Percentiles rank a stretch among this genome's conserved stretches.
Evolutionary conservation across 768 basidiomycete species (phyloP).

Genomic region (Arthromyces matolae): DNA sequence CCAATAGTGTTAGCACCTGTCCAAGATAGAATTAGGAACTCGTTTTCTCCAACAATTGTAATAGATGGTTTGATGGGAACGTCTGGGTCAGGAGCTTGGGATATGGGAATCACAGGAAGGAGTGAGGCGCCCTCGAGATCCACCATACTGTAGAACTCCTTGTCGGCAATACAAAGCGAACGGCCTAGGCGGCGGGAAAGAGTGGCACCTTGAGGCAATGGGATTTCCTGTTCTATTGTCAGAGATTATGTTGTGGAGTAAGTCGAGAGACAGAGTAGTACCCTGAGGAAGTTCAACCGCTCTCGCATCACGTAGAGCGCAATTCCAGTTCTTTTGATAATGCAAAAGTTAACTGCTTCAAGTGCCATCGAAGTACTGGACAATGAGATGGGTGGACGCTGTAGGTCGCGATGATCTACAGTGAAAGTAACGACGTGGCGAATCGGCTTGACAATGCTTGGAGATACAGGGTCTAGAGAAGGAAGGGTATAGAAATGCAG

Average conservation of each 20-base stretch:
- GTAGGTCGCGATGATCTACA: slow-evolving; percentile 73
- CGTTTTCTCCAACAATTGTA: slow-evolving; percentile 67
- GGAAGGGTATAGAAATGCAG: slow-evolving; percentile 82
- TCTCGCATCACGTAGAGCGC: slow-evolving; percentile 65
- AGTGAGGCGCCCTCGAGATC: slow-evolving; percentile 71
- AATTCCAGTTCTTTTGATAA: slow-evolving; percentile 65
- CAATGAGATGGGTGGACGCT: slow-evolving; percentile 40
- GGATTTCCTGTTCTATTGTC: slow-evolving; percentile 55
- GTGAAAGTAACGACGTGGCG: slow-evolving; percentile 78
- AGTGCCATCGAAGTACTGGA: slow-evolving; percentile 33
- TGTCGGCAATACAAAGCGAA: slow-evolving; percentile 72
- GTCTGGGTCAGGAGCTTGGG: slow-evolving; percentile 52
- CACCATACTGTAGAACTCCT: slow-evolving; percentile 70
- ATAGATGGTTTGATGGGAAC: slow-evolving; percentile 59
- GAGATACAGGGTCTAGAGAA: slow-evolving; percentile 66
- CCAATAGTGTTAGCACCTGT: slow-evolving; percentile 80
- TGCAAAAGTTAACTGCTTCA: slow-evolving; percentile 65
- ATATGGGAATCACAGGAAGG: slow-evolving; percentile 73
- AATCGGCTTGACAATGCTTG: slow-evolving; percentile 64
- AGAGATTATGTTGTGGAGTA: background rate
- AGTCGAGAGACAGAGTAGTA: slow-evolving; percentile 17
- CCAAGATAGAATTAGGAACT: slow-evolving; percentile 86
- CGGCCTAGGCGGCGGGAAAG: slow-evolving; percentile 60
- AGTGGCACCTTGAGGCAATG: slow-evolving; percentile 53
- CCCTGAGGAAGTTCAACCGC: slow-evolving; percentile 59